Evolutionary conservation across 768 basidiomycete species (phyloP), one percentile per base, ranked within the genome.

Genomic region (Dacryopinax spathularia): DNA sequence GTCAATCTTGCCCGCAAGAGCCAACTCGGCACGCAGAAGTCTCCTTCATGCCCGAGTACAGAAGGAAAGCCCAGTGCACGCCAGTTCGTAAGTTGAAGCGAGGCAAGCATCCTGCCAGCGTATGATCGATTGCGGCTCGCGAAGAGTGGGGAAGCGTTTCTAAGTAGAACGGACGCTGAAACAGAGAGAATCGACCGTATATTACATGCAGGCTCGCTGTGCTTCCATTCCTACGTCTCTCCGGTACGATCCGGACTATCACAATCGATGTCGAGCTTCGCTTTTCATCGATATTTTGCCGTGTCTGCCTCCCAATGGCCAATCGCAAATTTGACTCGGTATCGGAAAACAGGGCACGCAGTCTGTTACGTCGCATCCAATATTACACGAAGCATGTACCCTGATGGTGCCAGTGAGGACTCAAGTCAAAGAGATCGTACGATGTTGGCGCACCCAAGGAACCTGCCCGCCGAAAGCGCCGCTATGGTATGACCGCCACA

Each of bases 401-500:
- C 13, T 62, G 13, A 33, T 60, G 18, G 41, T 12, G 18, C 18
- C 31, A 22, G 10, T 7, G 27, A 25, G 5, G 9, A 63, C 48
- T 63, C 36, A 33, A 22, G n/a, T n/a, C n/a, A n/a, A n/a, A n/a
- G n/a, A n/a, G n/a, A n/a, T n/a, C n/a, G n/a, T n/a, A n/a, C n/a
- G n/a, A n/a, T n/a, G n/a, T n/a, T n/a, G n/a, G n/a, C n/a, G n/a
- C n/a, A n/a, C n/a, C n/a, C n/a, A n/a, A n/a, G n/a, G n/a, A n/a
- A n/a, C n/a, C n/a, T n/a, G n/a, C n/a, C n/a, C n/a, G n/a, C n/a
- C n/a, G n/a, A n/a, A n/a, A n/a, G n/a, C 34, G 18, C 31, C 22
- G 18, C 62, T 68, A 98, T 72, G 89, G 86, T 65, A 97, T 86
- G 63, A 97, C 91, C 71, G 88, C 84, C 48, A 99, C 79, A 33